A percentile compares a stretch with the other conserved stretches of the same genome.
These are phyloP conservation scores for Globisporangium cylindrosporum DNA, from an alignment of 352 stramenopile genomes.

Conservation along the genomic window DNA sequence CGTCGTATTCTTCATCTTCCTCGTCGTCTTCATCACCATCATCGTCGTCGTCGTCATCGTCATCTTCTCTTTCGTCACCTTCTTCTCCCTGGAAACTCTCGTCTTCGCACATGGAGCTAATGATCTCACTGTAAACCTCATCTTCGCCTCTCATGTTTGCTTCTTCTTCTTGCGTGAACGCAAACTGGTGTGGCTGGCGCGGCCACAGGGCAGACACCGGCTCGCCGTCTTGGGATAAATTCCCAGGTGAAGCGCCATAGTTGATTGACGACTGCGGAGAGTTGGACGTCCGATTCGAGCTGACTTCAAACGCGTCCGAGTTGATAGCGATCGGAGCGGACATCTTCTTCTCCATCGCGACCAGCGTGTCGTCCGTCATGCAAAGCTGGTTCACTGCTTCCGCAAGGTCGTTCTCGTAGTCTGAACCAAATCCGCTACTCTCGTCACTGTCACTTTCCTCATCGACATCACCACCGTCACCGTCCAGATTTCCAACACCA, in stretches of 20 bases:
- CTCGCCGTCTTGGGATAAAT: conserved; percentile 66
- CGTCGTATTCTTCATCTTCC: conserved; percentile 23
- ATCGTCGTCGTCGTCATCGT: conserved; percentile 19
- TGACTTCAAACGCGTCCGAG: conserved; percentile 18
- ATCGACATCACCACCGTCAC: conserved; percentile 7
- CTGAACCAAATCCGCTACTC: conserved; percentile 55
- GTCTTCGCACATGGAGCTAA: conserved; percentile 59
- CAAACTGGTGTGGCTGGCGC: conserved; percentile 78
- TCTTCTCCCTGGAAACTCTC: conserved; percentile 54
- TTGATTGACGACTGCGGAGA: conserved; percentile 71
- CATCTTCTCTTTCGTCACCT: conserved; percentile 21
- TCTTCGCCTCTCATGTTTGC: conserved; percentile 52
- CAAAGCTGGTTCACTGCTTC: conserved; percentile 68
- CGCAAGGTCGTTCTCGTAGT: conserved; percentile 69
- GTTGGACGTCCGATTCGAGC: conserved; percentile 35
- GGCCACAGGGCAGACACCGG: conserved; percentile 75
- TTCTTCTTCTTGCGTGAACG: conserved; percentile 84
- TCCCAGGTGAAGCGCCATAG: conserved; percentile 56
- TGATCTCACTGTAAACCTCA: conserved; percentile 80
- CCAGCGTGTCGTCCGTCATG: conserved; percentile 60
- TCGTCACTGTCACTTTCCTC: conserved; percentile 21
- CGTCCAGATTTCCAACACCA: conserved; percentile 8
- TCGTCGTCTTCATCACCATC: conserved; percentile 22
- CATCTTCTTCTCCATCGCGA: conserved; percentile 45
- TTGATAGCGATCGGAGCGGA: conserved; percentile 54